Evolutionary conservation across 805 yeast species (phyloP).

Genomic region (Cyberlindnera petersonii): DNA sequence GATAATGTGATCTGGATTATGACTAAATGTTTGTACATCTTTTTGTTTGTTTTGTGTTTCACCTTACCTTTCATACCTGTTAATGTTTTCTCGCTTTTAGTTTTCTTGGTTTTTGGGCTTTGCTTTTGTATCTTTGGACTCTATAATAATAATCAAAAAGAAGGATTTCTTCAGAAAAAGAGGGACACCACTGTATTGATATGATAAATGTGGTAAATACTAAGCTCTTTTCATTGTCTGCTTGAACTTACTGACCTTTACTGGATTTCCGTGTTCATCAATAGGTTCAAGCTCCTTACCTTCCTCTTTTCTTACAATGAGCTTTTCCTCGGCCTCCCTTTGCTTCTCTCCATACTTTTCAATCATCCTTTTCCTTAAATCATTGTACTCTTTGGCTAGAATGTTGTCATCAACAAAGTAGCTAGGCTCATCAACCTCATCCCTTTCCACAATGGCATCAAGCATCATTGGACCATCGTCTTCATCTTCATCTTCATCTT

Average conservation of each 20-base stretch:
- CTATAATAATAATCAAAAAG: no score
- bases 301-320: conserved; percentile 33
- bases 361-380: conserved; percentile 29
- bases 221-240: conserved; percentile 29
- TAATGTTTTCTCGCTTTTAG: background rate
- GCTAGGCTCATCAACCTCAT: conserved; percentile 29
- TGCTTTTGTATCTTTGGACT: background rate
- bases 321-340: conserved; percentile 3
- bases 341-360: conserved; percentile 23
- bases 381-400: conserved; percentile 29
- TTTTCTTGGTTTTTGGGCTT: background rate
- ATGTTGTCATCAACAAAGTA: conserved; percentile 27
- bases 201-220: background rate
- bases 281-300: conserved; percentile 64
- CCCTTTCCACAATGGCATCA: conserved; percentile 41
- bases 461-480: conserved; percentile 37
- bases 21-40: background rate
- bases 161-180: no score
- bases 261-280: conserved; percentile 57
- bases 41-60: background rate
- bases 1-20: conserved; percentile 5
- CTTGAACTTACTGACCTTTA: conserved; percentile 63
- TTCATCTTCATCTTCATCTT: conserved; percentile 30
- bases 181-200: no score
- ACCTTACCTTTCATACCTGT: background rate